Percentiles rank a stretch among this genome's conserved stretches.
These are phyloP conservation scores for Geranium brycei DNA, from an alignment of 345 rosid species.

Conservation along the genomic window DNA sequence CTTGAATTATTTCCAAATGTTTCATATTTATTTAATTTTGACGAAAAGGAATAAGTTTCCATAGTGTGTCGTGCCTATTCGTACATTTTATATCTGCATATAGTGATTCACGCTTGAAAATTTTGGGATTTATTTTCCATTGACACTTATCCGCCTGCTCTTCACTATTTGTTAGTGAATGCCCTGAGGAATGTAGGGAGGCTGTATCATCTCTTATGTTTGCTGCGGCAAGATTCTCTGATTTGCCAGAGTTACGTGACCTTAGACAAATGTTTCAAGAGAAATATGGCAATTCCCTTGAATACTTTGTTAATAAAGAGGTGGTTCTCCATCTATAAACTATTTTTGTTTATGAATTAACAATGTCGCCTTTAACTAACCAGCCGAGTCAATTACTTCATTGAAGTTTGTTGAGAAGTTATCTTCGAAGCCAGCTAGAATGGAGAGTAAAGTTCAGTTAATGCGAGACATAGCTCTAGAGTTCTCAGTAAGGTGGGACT, in stretches of 20 bases:
- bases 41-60: no score
- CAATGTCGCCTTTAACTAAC: slow-evolving; percentile 13
- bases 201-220: slow-evolving; percentile 73
- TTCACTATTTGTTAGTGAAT: slow-evolving; percentile 33
- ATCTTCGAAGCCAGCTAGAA: slow-evolving; percentile 35
- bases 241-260: slow-evolving; percentile 79
- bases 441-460: slow-evolving; percentile 56
- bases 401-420: slow-evolving; percentile 56
- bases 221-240: slow-evolving; percentile 94
- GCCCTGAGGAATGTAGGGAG: slow-evolving; percentile 82
- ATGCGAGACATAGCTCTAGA: slow-evolving; percentile 70
- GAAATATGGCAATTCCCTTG: slow-evolving; percentile 62
- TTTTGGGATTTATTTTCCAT: background rate
- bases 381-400: slow-evolving; percentile 5
- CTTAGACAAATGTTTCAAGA: slow-evolving; percentile 73
- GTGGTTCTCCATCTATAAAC: slow-evolving; percentile 24
- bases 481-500: slow-evolving; percentile 71
- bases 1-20: no score
- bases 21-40: no score
- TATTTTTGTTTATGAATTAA: slow-evolving; percentile 1
- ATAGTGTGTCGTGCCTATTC: no score
- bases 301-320: slow-evolving; percentile 55
- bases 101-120: no score
- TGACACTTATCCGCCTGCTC: slow-evolving; percentile 4
- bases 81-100: no score